Evolutionary conservation across 169 alveolate species (phyloP).

Genomic region (Cardiosporidium cionae): DNA sequence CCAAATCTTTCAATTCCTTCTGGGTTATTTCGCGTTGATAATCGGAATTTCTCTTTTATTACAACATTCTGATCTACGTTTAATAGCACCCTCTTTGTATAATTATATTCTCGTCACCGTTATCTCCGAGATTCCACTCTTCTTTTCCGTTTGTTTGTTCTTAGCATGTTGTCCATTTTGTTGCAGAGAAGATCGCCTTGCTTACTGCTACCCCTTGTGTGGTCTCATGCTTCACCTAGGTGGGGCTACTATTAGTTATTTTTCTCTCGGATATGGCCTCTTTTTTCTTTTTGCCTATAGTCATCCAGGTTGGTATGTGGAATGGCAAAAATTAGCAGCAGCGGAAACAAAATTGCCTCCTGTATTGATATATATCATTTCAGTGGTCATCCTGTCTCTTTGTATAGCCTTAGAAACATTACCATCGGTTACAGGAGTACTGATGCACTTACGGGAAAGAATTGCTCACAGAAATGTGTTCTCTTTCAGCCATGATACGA

Average conservation of each 20-base stretch:
- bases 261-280: background rate
- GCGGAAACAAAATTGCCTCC: background rate
- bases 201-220: background rate
- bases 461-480: too few species aligned
- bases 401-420: background rate
- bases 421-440: background rate
- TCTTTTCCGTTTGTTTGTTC: background rate
- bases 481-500: too few species aligned
- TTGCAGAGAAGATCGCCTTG: background rate
- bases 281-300: background rate
- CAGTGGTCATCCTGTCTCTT: background rate
- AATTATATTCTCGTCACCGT: background rate
- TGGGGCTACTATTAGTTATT: background rate
- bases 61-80: background rate
- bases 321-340: background rate
- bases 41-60: background rate
- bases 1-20: background rate
- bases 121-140: background rate
- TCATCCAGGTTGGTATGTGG: background rate
- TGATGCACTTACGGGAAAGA: too few species aligned
- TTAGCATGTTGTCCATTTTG: background rate
- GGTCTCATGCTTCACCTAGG: background rate
- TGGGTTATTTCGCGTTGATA: background rate
- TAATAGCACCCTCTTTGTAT: background rate
- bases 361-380: background rate